phyloP scores from a whole-genome alignment of 2,329 filamentous ascomycete genomes.

The Juglanconis sp. region DNA sequence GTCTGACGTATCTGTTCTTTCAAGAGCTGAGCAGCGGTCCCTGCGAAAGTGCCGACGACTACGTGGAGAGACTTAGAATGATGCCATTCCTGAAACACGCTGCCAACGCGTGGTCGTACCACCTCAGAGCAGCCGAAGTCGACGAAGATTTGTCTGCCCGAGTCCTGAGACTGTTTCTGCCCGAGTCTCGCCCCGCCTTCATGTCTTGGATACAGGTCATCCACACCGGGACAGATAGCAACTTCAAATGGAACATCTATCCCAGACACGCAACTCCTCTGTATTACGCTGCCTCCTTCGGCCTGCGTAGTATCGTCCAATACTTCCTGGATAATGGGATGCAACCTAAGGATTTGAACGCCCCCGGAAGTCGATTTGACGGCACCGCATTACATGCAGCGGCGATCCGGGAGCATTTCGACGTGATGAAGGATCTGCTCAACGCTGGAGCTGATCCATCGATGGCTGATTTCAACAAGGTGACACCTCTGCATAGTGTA shows the following conservation, averaged over 20 bases:
- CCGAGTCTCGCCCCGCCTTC: neutral
- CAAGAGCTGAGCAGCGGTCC: neutral
- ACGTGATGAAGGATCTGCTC: neutral
- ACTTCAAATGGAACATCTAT: conserved; percentile 9
- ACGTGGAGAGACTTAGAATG: neutral
- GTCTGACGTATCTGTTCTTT: conserved; percentile 1
- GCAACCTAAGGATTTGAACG: neutral
- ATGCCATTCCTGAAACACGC: conserved; percentile 3
- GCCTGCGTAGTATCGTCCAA: neutral
- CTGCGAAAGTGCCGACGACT: neutral
- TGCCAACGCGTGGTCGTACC: conserved; percentile 3
- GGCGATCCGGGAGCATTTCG: neutral
- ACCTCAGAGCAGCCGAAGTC: neutral
- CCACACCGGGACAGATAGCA: neutral
- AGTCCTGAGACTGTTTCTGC: neutral
- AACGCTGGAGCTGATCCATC: neutral
- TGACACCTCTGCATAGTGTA: neutral
- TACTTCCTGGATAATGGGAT: neutral
- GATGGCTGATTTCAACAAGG: neutral
- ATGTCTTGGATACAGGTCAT: conserved; percentile 11
- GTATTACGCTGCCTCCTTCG: conserved; percentile 8
- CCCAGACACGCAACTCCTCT: conserved; percentile 3
- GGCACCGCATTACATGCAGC: neutral
- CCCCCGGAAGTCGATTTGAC: neutral
- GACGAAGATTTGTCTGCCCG: neutral